A percentile compares a stretch with the other conserved stretches of the same genome.
Evolutionary conservation across 176 grass and related monocot species (phyloP).

Genomic region (Puccinellia tenuiflora): DNA sequence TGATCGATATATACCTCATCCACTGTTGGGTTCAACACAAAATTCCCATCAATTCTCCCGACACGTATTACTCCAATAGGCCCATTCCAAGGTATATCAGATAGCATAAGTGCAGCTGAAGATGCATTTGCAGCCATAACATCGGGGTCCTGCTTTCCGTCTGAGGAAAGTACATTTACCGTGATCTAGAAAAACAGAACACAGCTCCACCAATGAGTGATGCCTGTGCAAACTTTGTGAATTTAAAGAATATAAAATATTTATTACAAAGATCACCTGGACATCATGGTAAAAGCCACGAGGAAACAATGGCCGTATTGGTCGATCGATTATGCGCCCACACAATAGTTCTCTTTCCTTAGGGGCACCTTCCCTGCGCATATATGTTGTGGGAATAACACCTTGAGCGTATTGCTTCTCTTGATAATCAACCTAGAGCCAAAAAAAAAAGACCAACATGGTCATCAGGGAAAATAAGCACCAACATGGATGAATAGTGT

Average conservation of each 20-base stretch:
- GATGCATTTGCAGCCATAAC: constrained; percentile 98
- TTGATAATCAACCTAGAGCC: constrained; percentile 88
- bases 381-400: constrained; percentile 93
- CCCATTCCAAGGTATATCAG: constrained; percentile 96
- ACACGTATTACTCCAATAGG: constrained; percentile 89
- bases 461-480: not conserved
- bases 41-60: constrained; percentile 84
- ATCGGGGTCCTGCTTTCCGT: constrained; percentile 95
- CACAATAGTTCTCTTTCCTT: constrained; percentile 96
- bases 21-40: constrained; percentile 86
- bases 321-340: constrained; percentile 88
- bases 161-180: constrained; percentile 79
- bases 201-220: constrained; percentile 4
- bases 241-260: not conserved
- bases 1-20: constrained; percentile 59
- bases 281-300: constrained; percentile 94
- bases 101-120: constrained; percentile 94
- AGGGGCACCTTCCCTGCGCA: constrained; percentile 95
- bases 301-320: constrained; percentile 92
- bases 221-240: not conserved
- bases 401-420: constrained; percentile 97
- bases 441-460: not conserved
- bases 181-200: constrained; percentile 47
- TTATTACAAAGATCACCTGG: constrained; percentile 44
- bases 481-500: not conserved